Evolutionary conservation across 768 basidiomycete genomes (phyloP).

Genomic region (Mycena sanguinolenta): DNA sequence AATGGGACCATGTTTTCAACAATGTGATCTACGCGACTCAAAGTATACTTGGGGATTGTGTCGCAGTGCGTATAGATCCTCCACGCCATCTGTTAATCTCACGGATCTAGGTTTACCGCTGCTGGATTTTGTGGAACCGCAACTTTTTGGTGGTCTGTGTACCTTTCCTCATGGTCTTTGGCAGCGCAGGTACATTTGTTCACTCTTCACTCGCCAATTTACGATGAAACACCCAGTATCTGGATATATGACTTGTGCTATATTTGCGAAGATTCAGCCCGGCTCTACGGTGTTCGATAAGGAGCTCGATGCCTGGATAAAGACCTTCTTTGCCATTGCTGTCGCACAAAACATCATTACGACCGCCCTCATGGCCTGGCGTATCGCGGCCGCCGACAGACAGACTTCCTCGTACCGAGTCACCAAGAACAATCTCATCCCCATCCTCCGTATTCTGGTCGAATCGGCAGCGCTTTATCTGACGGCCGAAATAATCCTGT

Average conservation of each 20-base stretch:
- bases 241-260: constrained; percentile 30
- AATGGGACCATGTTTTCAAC: constrained; percentile 33
- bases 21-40: constrained; percentile 28
- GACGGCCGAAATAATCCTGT: constrained; percentile 33
- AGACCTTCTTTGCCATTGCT: constrained; percentile 35
- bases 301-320: constrained; percentile 39
- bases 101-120: constrained; percentile 26
- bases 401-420: constrained; percentile 25
- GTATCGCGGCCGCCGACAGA: constrained; percentile 37
- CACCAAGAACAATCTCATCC: constrained; percentile 24
- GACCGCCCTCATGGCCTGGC: constrained; percentile 41
- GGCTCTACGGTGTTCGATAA: constrained; percentile 33
- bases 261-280: constrained; percentile 26
- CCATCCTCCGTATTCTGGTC: constrained; percentile 39
- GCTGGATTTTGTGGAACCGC: constrained; percentile 36
- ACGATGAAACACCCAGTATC: constrained; percentile 22
- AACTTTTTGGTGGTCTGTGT: constrained; percentile 33
- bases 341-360: constrained; percentile 42
- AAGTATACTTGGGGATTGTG: constrained; percentile 24
- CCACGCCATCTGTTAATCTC: background rate
- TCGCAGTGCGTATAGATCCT: constrained; percentile 19
- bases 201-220: background rate
- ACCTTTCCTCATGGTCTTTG: constrained; percentile 34
- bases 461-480: constrained; percentile 39
- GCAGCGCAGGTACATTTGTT: constrained; percentile 25